Evolutionary conservation across 306 rosid species (phyloP).

Genomic region (Pachyrhizus erosus): DNA sequence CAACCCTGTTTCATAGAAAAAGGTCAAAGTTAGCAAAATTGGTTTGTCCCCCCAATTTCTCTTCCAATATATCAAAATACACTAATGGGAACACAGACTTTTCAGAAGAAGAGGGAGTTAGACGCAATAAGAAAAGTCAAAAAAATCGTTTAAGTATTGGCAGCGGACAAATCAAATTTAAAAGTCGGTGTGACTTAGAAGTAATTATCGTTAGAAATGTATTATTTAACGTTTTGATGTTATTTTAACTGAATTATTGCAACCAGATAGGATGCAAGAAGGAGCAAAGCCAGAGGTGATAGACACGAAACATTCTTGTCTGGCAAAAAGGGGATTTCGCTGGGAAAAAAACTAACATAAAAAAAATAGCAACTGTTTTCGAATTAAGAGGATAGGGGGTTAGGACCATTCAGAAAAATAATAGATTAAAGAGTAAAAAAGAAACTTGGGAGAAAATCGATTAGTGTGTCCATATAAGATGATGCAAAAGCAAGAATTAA

Average conservation of each 20-base stretch:
- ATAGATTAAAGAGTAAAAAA: not conserved
- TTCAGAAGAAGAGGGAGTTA: slow-evolving; percentile 30
- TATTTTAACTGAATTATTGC: slow-evolving; percentile 23
- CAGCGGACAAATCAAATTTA: slow-evolving; percentile 23
- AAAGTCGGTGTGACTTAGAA: slow-evolving; percentile 19
- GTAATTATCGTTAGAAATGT: not conserved
- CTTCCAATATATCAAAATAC: not conserved
- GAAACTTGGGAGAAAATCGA: not conserved
- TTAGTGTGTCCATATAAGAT: not conserved
- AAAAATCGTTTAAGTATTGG: slow-evolving; percentile 11
- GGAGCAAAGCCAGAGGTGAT: not conserved
- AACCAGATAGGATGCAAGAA: not conserved
- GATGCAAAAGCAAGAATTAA: not conserved
- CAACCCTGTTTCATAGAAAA: slow-evolving; percentile 67
- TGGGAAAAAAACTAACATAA: not conserved
- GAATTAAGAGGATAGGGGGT: not conserved
- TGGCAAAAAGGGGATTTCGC: not conserved
- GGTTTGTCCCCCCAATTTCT: slow-evolving; percentile 6
- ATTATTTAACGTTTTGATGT: not conserved
- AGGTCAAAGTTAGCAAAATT: slow-evolving; percentile 56
- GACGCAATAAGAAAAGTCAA: slow-evolving; percentile 46
- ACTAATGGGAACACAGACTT: slow-evolving; percentile 1
- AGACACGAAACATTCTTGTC: slow-evolving; percentile 17
- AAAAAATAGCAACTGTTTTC: not conserved
- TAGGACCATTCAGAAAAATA: not conserved